Conservation (phyloP, 2,329 filamentous ascomycete species). For the Sordariomycetes sp. region DNA sequence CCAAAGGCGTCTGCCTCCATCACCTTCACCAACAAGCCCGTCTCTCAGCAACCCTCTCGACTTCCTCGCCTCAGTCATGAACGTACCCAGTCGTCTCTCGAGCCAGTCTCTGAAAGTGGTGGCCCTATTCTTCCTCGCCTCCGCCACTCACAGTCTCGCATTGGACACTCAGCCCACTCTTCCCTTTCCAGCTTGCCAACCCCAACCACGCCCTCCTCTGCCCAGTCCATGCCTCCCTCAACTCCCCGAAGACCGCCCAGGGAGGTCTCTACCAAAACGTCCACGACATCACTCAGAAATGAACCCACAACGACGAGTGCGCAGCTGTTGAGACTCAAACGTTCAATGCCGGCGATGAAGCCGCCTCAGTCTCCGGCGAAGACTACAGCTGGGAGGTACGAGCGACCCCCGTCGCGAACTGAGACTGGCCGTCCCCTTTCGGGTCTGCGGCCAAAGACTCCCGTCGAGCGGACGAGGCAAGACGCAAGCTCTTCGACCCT, state of each 20-base stretch:
- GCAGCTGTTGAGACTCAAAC: conserved; percentile 54
- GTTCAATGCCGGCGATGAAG: conserved; percentile 51
- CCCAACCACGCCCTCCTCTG: conserved; percentile 47
- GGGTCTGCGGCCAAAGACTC: conserved; percentile 56
- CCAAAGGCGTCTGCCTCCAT: conserved; percentile 71
- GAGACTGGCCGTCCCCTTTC: conserved; percentile 40
- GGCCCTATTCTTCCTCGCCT: conserved; percentile 49
- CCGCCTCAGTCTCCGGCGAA: conserved; percentile 40
- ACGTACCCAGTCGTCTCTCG: conserved; percentile 65
- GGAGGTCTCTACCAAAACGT: conserved; percentile 42
- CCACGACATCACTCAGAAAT: conserved; percentile 40
- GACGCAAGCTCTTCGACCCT: conserved; percentile 22
- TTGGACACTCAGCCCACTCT: conserved; percentile 59
- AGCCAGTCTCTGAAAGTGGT: conserved; percentile 85
- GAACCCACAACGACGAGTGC: conserved; percentile 56
- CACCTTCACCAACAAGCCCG: conserved; percentile 79
- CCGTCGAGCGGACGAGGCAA: conserved; percentile 47
- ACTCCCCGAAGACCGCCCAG: conserved; percentile 48
- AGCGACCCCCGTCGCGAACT: conserved; percentile 49
- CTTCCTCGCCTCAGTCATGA: conserved; percentile 72
- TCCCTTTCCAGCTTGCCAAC: conserved; percentile 55
- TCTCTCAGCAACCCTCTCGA: conserved; percentile 43
- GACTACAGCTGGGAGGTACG: conserved; percentile 32
- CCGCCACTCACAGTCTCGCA: conserved; percentile 54
- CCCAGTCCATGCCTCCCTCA: conserved; percentile 39